These are phyloP conservation scores for Alternaria tenuissima DNA, from an alignment of 2,329 filamentous ascomycete genomes.

Conservation along the genomic window DNA sequence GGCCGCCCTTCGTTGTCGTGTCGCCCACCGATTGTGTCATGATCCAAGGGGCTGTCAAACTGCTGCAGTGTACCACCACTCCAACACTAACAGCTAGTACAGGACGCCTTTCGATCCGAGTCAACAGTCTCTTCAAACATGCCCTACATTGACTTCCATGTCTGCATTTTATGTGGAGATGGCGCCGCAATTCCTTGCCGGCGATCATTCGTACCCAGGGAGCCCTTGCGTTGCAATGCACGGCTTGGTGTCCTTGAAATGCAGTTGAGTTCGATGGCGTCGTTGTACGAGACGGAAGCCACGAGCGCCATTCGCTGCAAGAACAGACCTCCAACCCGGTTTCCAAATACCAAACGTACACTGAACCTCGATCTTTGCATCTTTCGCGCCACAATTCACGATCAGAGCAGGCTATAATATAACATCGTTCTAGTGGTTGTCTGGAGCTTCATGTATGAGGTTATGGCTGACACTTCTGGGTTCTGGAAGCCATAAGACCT, in stretches of 20 bases:
- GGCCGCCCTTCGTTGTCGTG: constrained; percentile 28
- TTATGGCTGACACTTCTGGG: too few species aligned
- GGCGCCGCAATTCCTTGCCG: constrained; percentile 15
- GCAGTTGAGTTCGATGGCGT: constrained; percentile 27
- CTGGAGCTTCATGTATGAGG: too few species aligned
- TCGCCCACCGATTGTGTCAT: constrained; percentile 32
- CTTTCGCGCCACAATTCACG: background rate
- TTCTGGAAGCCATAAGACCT: too few species aligned
- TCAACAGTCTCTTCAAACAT: constrained; percentile 17
- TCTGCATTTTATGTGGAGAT: constrained; percentile 9
- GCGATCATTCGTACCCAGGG: constrained; percentile 6
- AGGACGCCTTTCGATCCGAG: constrained; percentile 15
- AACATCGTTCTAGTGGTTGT: too few species aligned
- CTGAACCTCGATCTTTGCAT: constrained; percentile 4
- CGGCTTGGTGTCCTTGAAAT: constrained; percentile 13
- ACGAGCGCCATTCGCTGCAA: constrained; percentile 41
- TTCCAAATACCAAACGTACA: constrained; percentile 26
- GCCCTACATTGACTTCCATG: constrained; percentile 11
- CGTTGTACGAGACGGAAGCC: constrained; percentile 40
- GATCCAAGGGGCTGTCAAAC: constrained; percentile 42
- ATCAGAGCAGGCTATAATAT: background rate
- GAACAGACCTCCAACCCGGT: constrained; percentile 32
- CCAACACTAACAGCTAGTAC: constrained; percentile 6
- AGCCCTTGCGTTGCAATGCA: constrained; percentile 20
- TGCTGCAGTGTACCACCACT: constrained; percentile 38